These are phyloP conservation scores for Starmerella cellae DNA, from an alignment of 805 yeast genomes.

Conservation along the genomic window DNA sequence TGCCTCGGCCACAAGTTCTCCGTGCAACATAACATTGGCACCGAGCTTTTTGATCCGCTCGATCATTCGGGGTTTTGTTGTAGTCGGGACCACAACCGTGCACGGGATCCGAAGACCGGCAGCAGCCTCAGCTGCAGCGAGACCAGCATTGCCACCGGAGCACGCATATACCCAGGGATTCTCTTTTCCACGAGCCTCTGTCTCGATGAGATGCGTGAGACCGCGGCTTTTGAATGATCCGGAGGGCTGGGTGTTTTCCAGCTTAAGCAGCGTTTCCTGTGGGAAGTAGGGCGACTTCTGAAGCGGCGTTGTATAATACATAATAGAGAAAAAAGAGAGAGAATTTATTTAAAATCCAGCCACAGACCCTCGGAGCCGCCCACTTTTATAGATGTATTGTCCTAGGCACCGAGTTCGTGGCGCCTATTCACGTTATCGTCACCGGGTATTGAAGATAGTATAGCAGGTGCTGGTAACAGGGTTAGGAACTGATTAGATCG, in stretches of 20 bases:
- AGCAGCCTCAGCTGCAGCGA: conserved; percentile 88
- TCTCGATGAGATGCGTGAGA: conserved; percentile 11
- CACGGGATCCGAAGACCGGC: conserved; percentile 42
- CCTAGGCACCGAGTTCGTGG: too few species aligned
- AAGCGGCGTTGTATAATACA: conserved; percentile 43
- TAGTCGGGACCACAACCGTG: conserved; percentile 49
- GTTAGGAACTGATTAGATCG: too few species aligned
- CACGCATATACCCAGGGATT: conserved; percentile 52
- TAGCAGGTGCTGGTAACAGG: too few species aligned
- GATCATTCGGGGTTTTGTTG: conserved; percentile 36
- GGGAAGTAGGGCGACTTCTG: conserved; percentile 60
- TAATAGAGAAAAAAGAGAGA: too few species aligned
- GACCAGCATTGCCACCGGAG: conserved; percentile 95
- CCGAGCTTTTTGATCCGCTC: conserved; percentile 36
- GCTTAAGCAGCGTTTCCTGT: conserved; percentile 58
- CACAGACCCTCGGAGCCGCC: too few species aligned
- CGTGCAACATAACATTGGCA: conserved; percentile 42
- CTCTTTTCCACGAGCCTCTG: conserved; percentile 31
- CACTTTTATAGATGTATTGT: too few species aligned
- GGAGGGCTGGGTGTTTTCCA: conserved; percentile 82
- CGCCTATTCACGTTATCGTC: too few species aligned
- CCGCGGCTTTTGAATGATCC: conserved; percentile 72
- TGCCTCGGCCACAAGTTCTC: conserved; percentile 69
- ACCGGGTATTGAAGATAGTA: too few species aligned
- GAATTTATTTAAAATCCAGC: too few species aligned